These are phyloP conservation scores for Biscogniauxia marginata DNA, from an alignment of 2,329 filamentous ascomycete species.

Conservation along the genomic window DNA sequence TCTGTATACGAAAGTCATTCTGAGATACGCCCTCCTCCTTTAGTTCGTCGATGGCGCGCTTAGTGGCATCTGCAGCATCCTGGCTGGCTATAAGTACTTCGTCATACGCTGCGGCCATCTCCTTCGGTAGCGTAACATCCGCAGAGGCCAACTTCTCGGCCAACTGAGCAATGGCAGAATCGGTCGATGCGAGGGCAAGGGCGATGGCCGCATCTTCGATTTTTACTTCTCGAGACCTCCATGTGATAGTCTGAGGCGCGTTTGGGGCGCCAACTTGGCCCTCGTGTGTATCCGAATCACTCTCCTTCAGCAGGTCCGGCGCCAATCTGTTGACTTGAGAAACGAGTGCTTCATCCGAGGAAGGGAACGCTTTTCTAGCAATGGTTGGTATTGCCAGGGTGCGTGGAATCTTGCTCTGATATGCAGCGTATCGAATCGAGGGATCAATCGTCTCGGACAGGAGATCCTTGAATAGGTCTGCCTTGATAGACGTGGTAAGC, in stretches of 20 bases:
- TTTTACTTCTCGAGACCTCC: constrained; percentile 81
- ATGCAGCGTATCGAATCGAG: constrained; percentile 90
- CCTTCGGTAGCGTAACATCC: constrained; percentile 50
- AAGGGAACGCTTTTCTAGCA: constrained; percentile 74
- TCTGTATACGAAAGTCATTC: constrained; percentile 84
- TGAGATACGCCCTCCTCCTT: constrained; percentile 79
- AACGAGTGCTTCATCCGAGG: constrained; percentile 60
- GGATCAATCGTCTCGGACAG: constrained; percentile 85
- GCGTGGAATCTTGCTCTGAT: constrained; percentile 83
- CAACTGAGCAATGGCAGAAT: constrained; percentile 50
- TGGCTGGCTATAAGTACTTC: constrained; percentile 86
- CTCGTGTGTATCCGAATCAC: constrained; percentile 46
- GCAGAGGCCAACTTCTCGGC: constrained; percentile 46
- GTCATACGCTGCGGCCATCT: constrained; percentile 85
- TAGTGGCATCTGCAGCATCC: constrained; percentile 90
- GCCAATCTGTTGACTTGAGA: constrained; percentile 70
- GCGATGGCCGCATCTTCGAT: constrained; percentile 94
- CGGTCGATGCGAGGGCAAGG: constrained; percentile 72
- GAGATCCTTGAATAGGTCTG: constrained; percentile 82
- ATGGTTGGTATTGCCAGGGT: constrained; percentile 79
- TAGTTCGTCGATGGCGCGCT: constrained; percentile 89
- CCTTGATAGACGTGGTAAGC: constrained; percentile 62
- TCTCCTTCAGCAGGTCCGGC: constrained; percentile 62
- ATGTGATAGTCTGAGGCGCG: constrained; percentile 73
- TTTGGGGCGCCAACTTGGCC: constrained; percentile 50